phyloP scores from a whole-genome alignment of 805 yeast genomes.

The Metschnikowia proteae region DNA sequence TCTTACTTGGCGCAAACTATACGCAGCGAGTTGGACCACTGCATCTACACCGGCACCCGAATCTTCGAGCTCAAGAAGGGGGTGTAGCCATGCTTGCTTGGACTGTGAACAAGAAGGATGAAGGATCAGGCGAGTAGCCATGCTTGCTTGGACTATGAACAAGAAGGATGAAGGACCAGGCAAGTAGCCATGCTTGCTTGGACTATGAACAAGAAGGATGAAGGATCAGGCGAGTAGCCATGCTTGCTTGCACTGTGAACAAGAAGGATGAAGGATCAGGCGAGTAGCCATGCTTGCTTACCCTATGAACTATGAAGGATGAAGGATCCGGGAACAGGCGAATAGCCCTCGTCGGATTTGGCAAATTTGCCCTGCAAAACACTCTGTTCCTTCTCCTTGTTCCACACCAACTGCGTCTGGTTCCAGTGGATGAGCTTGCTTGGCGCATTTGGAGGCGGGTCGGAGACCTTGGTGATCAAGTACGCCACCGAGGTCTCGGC shows the following conservation, averaged over 20 bases:
- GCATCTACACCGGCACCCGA: slow-evolving; percentile 37
- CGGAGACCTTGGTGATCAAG: slow-evolving; percentile 50
- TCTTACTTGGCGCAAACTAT: slow-evolving; percentile 14
- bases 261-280: slow-evolving; percentile 18
- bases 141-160: neutral
- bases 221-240: slow-evolving; percentile 7
- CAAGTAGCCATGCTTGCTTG: neutral
- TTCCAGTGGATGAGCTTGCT: slow-evolving; percentile 30
- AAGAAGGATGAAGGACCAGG: no score
- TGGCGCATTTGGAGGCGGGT: slow-evolving; percentile 33
- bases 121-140: slow-evolving; percentile 22
- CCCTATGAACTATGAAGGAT: neutral
- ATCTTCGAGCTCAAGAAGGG: slow-evolving; percentile 20
- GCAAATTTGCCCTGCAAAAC: slow-evolving; percentile 23
- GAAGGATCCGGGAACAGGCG: slow-evolving; percentile 26
- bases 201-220: slow-evolving; percentile 1
- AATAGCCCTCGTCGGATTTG: slow-evolving; percentile 21
- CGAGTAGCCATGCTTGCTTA: slow-evolving; percentile 7
- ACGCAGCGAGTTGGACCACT: slow-evolving; percentile 26
- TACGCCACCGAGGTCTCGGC: slow-evolving; percentile 55
- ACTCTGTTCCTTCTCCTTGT: slow-evolving; percentile 17
- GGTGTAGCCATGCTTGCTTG: slow-evolving; percentile 3
- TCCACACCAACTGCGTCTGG: slow-evolving; percentile 31
- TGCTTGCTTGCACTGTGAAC: neutral
- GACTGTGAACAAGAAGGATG: neutral